These are phyloP conservation scores for Naematelia aurantialba DNA, from an alignment of 768 basidiomycete genomes.

Conservation along the genomic window DNA sequence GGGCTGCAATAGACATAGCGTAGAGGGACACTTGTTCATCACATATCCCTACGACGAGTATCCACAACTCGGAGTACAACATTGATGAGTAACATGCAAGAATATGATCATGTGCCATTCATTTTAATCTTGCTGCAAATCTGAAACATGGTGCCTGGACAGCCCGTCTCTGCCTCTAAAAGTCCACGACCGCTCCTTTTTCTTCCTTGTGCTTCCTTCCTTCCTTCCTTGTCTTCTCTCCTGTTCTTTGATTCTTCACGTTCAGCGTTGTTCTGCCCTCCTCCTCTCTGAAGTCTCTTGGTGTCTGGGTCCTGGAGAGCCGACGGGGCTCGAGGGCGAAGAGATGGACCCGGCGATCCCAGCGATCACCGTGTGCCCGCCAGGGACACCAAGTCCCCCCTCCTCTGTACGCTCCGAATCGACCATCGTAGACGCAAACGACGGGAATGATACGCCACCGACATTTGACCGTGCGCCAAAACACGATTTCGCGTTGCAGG, in stretches of 20 bases:
- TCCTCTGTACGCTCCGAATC: neutral
- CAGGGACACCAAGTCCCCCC: neutral
- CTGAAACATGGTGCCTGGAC: neutral
- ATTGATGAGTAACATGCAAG: too few relatives aligned
- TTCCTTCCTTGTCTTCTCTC: neutral
- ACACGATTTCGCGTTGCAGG: neutral
- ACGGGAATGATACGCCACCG: too few relatives aligned
- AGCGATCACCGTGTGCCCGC: neutral
- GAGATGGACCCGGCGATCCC: neutral
- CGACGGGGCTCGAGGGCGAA: too few relatives aligned
- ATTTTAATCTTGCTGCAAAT: too few relatives aligned
- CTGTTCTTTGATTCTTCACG: too few relatives aligned
- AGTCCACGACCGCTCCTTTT: neutral
- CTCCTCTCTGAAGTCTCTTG: conserved; percentile 4
- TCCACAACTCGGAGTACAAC: too few relatives aligned
- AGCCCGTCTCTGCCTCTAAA: neutral
- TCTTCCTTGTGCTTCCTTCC: neutral
- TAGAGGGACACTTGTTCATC: too few relatives aligned
- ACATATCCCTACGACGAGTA: too few relatives aligned
- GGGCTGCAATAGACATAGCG: too few relatives aligned
- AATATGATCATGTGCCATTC: too few relatives aligned
- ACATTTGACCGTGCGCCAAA: neutral
- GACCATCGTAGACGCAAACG: too few relatives aligned
- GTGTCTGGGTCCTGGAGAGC: too few relatives aligned
- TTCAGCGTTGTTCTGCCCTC: conserved; percentile 8